Conservation (phyloP, 768 basidiomycete genomes). For the Termitomyces sp. region DNA sequence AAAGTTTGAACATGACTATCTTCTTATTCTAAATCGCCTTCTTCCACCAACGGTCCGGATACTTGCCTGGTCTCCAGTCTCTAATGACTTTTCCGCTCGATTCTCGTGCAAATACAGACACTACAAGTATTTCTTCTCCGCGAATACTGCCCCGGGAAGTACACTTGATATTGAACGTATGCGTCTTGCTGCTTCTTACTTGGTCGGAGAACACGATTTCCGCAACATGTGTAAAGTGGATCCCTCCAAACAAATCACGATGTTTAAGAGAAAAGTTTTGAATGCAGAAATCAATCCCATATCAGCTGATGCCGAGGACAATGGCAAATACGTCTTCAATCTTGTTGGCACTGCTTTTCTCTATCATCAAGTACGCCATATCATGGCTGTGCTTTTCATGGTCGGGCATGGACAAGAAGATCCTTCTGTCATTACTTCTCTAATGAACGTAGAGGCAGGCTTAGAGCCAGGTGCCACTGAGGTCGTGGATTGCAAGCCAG, state of each 20-base stretch:
- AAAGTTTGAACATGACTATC: slow-evolving; percentile 64
- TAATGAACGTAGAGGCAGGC: slow-evolving; percentile 66
- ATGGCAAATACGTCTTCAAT: slow-evolving; percentile 65
- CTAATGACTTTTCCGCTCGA: slow-evolving; percentile 75
- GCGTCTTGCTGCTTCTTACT: slow-evolving; percentile 61
- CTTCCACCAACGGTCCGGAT: slow-evolving; percentile 88
- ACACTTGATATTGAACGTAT: slow-evolving; percentile 69
- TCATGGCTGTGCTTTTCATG: slow-evolving; percentile 88
- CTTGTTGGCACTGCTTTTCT: slow-evolving; percentile 85
- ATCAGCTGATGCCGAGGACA: slow-evolving; percentile 18
- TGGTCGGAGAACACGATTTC: slow-evolving; percentile 92
- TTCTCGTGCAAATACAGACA: slow-evolving; percentile 84
- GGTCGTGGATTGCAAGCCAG: slow-evolving; percentile 69
- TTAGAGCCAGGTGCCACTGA: slow-evolving; percentile 33
- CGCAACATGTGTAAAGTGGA: slow-evolving; percentile 95
- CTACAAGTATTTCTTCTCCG: slow-evolving; percentile 96
- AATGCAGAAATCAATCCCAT: slow-evolving; percentile 58
- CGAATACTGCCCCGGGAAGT: slow-evolving; percentile 23
- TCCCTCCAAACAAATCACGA: slow-evolving; percentile 82
- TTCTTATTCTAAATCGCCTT: slow-evolving; percentile 76
- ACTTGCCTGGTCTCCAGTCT: slow-evolving; percentile 90
- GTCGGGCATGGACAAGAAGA: slow-evolving; percentile 77
- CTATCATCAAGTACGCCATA: slow-evolving; percentile 94
- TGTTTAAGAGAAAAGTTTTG: slow-evolving; percentile 65
- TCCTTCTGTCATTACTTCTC: slow-evolving; percentile 59